A percentile compares a stretch with the other conserved stretches of the same genome.
phyloP scores from a whole-genome alignment of 129 eudicot genomes.

The Heracleum sosnowskyi region DNA sequence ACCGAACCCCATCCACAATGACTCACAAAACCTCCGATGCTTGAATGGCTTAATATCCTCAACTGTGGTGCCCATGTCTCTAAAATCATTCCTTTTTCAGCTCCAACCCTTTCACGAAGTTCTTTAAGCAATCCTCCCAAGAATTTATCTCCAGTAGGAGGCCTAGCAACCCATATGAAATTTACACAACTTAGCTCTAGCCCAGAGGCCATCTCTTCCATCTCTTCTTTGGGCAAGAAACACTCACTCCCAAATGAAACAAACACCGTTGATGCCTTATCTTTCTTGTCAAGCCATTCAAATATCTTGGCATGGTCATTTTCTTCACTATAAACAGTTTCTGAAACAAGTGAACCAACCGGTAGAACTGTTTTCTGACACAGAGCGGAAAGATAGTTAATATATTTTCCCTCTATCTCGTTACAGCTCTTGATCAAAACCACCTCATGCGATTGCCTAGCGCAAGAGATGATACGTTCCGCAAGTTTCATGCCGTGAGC shows the following conservation, averaged over 20 bases:
- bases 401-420: background rate
- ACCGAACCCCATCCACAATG: slow-evolving; percentile 10
- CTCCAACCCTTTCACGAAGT: background rate
- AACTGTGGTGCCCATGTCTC: slow-evolving; percentile 18
- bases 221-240: slow-evolving; percentile 9
- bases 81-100: background rate
- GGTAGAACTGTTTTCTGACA: background rate
- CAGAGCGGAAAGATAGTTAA: background rate
- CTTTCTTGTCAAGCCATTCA: background rate
- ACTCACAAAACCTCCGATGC: slow-evolving; percentile 17
- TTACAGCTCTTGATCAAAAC: background rate
- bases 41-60: slow-evolving; percentile 9
- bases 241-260: slow-evolving; percentile 20
- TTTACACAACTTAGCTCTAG: slow-evolving; percentile 8
- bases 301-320: background rate
- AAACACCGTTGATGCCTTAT: background rate
- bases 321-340: background rate
- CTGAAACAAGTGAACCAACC: background rate
- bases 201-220: slow-evolving; percentile 14
- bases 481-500: background rate
- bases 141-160: background rate
- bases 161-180: slow-evolving; percentile 17
- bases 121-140: background rate
- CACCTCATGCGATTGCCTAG: background rate
- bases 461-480: background rate